Evolutionary conservation across 371 early-diverging fungal genomes (phyloP), one percentile per base, ranked within the genome.

Genomic region (Mortierella sp.): DNA sequence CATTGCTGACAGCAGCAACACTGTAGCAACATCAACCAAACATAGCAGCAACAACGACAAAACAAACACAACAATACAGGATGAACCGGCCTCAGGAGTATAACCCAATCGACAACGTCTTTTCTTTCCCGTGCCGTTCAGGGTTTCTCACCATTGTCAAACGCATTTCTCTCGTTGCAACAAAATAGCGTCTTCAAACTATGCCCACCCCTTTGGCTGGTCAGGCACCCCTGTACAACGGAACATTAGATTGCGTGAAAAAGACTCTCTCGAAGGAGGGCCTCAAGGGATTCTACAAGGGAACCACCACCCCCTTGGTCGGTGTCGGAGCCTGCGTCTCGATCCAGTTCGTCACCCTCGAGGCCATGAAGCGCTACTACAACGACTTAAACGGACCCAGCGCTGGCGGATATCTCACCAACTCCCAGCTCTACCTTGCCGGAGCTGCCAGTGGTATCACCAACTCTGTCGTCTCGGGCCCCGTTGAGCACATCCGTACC

Each of bases 401-500:
- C 75, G 70, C 89, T 80, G 81, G 77, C 82, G 63, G 87, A 68
- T 84, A 85, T 45, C 88, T 95, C 16, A 91, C 91, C 57, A 91
- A 91, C 71, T 79, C 90, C 31, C 96, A 97, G 85, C 89, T 96
- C 75, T 95, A 94, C 84, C 58, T 94, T 26, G 93, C 96, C 14
- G 97, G 97, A 73, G 96, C 96, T 42, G 91, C 93, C 0, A 92
- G 95, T 73, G 97, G 97, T 78, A 85, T 95, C 14, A 95, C 95
- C 81, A 97, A 96, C 83, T 94, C 96, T n/a, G 82, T 96, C 57
- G 91, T 97, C 5, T 96, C 95, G 19, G 90, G 94, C 0, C 97
- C 97, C 8, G 95, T 97, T 5, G 97, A 97, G 87, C 95, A 94
- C 79, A 96, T 95, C 80, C 92, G 96, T 86, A 95, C 93, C 28